phyloP scores from a whole-genome alignment of 2,329 filamentous ascomycete species.

The Penicillium sp. region DNA sequence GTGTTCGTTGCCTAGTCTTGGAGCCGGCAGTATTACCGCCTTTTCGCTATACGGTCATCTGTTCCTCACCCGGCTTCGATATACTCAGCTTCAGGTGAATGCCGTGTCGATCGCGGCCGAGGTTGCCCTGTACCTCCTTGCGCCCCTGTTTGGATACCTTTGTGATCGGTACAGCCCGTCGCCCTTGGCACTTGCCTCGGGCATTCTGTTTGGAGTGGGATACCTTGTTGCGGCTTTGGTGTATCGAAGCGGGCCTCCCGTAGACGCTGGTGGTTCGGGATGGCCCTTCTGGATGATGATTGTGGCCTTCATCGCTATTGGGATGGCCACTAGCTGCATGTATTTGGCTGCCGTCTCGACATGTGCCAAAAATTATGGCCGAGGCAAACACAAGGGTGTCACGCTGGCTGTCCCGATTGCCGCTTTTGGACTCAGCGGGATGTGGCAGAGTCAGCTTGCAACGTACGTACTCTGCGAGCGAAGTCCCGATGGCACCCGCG shows the following conservation, averaged over 20 bases:
- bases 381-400: slow-evolving; percentile 77
- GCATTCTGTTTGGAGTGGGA: slow-evolving; percentile 67
- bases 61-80: slow-evolving; percentile 78
- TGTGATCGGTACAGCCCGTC: slow-evolving; percentile 84
- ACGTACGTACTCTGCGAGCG: slow-evolving; percentile 70
- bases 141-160: slow-evolving; percentile 80
- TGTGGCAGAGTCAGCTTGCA: slow-evolving; percentile 90
- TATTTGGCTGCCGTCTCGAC: slow-evolving; percentile 89
- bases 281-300: slow-evolving; percentile 81
- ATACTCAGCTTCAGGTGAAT: slow-evolving; percentile 89
- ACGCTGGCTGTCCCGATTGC: slow-evolving; percentile 88
- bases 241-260: slow-evolving; percentile 57
- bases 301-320: slow-evolving; percentile 73
- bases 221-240: slow-evolving; percentile 78
- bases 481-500: slow-evolving; percentile 54
- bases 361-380: slow-evolving; percentile 96
- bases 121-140: slow-evolving; percentile 84
- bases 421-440: slow-evolving; percentile 84
- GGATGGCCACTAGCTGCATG: slow-evolving; percentile 78
- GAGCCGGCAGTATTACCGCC: slow-evolving; percentile 84
- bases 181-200: slow-evolving; percentile 66
- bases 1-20: slow-evolving; percentile 47
- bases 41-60: slow-evolving; percentile 92
- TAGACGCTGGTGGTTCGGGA: slow-evolving; percentile 47
- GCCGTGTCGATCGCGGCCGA: slow-evolving; percentile 80